Conservation (phyloP, 352 stramenopile genomes). For the Pythium diclinum region DNA sequence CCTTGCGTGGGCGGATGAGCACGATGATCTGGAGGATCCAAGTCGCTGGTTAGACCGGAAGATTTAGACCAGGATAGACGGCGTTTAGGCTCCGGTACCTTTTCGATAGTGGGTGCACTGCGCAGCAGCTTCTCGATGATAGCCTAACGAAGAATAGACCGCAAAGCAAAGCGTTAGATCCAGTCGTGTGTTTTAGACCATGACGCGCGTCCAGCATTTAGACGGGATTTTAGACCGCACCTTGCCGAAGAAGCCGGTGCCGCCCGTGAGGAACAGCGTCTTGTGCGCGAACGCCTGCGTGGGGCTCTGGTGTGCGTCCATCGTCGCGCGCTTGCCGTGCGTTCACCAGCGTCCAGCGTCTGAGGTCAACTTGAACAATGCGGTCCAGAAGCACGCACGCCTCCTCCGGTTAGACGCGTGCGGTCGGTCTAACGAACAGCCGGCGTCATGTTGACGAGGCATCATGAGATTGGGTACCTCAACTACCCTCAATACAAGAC, state of each 20-base stretch:
- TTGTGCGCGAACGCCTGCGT: conserved; percentile 58
- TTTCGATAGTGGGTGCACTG: conserved; percentile 50
- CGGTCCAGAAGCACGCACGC: background rate
- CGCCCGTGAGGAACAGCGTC: conserved; percentile 81
- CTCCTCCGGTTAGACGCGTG: background rate
- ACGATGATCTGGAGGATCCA: conserved; percentile 49
- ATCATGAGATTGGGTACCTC: background rate
- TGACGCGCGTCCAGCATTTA: conserved; percentile 12
- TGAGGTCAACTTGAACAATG: conserved; percentile 14
- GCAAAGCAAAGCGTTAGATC: background rate
- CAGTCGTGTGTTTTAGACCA: background rate
- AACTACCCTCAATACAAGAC: background rate
- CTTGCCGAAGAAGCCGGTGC: conserved; percentile 86
- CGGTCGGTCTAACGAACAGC: background rate
- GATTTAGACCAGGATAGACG: background rate
- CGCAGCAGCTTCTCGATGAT: conserved; percentile 81
- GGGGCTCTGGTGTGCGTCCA: conserved; percentile 29
- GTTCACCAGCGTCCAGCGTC: background rate
- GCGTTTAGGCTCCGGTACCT: conserved; percentile 26
- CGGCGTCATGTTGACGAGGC: conserved; percentile 5
- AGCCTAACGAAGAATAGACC: conserved; percentile 30
- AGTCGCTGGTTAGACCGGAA: conserved; percentile 4
- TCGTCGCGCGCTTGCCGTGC: background rate
- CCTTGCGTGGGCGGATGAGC: conserved; percentile 77
- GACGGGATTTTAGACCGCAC: conserved; percentile 28